Evolutionary conservation across 768 basidiomycete genomes (phyloP), one percentile per base, ranked within the genome.

Genomic region (Lentinula edodes): DNA sequence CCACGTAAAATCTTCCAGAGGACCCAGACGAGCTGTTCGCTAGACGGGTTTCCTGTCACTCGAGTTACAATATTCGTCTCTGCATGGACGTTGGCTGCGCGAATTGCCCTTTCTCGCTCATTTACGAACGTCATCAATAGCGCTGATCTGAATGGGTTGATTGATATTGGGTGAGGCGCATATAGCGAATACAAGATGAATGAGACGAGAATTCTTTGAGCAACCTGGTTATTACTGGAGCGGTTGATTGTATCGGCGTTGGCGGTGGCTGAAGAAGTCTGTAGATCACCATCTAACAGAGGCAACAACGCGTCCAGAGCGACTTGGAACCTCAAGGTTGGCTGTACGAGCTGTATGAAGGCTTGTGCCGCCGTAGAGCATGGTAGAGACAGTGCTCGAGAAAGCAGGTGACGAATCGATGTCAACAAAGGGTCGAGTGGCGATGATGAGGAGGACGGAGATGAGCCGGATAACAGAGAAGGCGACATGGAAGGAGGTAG

Each of bases 1-100:
- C 90, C 91, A 71, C 85, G 89, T 59, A 92, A 75, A 61, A 92
- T 89, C 74, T 92, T 92, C 90, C 90, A 92, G 62, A 92, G 76
- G 48, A 92, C 90, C 89, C 90, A 92, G 42, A 91, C 88, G 53
- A 92, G 75, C 67, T 90, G 90, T 68, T 91, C 90, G 70, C 85
- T 90, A 6, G 55, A 56, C 9, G 55, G 3, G 2, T 41, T 42
- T 28, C 55, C 79, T 78, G 55, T 12, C 38, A 23, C 28, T 43
- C 38, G 23, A 28, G 12, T 56, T 12, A 13, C 38, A 16, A 13
- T 35, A 52, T 12, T 23, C 13, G 32, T n/a, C 34, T 81, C 78
- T 18, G 75, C 78, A n/a, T 78, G 77, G 16, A 75, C 71, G 38
- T 76, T 76, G n/a, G 86, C 75, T 56, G 83, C 70, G 54, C 69